Conservation (phyloP, 257 asterid species). For the Avicennia marina region DNA sequence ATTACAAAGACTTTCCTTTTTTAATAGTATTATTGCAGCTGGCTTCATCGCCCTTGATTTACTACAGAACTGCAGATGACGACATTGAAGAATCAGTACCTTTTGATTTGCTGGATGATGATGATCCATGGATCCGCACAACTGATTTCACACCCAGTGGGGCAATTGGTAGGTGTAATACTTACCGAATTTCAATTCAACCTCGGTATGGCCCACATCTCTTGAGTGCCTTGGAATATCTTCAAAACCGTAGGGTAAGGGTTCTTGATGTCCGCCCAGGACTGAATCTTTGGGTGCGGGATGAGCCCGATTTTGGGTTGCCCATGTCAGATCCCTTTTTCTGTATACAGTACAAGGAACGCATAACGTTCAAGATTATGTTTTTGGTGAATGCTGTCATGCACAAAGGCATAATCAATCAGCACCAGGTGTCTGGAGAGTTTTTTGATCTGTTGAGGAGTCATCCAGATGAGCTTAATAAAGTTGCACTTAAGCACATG, state of each 20-base stretch:
- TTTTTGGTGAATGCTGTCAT: conserved; percentile 73
- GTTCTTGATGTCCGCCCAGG: conserved; percentile 11
- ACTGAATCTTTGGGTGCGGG: conserved; percentile 22
- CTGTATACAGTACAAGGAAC: conserved; percentile 50
- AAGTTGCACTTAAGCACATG: conserved; percentile 60
- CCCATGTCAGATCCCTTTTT: conserved; percentile 52
- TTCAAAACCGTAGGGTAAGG: conserved; percentile 39
- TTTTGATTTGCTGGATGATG: conserved; percentile 79
- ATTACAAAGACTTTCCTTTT: conserved; percentile 29
- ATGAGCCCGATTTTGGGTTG: conserved; percentile 65
- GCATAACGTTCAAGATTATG: conserved; percentile 50
- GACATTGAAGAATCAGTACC: conserved; percentile 70
- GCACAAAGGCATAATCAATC: conserved; percentile 80
- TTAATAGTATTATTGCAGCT: conserved; percentile 49
- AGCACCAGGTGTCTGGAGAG: conserved; percentile 63
- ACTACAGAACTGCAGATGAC: conserved; percentile 87
- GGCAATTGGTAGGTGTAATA: conserved; percentile 80
- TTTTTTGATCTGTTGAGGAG: conserved; percentile 54
- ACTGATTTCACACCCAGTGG: conserved; percentile 76
- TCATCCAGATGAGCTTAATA: conserved; percentile 50
- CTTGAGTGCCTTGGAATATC: conserved; percentile 40
- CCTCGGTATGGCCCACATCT: conserved; percentile 49
- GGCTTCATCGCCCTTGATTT: conserved; percentile 66
- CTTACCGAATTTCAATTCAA: conserved; percentile 50
- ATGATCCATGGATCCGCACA: conserved; percentile 97